Evolutionary conservation across 2,329 filamentous ascomycete genomes (phyloP), one percentile per base, ranked within the genome.

Genomic region (Botrytis porri): DNA sequence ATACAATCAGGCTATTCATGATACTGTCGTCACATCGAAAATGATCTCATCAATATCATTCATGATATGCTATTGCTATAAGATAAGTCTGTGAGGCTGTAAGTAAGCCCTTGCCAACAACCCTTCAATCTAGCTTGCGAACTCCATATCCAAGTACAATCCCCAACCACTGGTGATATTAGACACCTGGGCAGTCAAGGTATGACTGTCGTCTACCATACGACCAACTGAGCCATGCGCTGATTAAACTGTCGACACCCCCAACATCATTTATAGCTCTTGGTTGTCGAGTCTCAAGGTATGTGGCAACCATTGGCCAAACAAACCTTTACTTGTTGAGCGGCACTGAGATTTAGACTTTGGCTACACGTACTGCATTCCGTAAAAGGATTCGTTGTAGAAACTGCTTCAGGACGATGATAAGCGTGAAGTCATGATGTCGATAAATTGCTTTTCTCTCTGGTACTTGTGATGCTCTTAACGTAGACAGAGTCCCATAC

Each of bases 401-500:
- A 54, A 54, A 54, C 64, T 66, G 8, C 45, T 54, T 25, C 41
- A 48, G 32, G 64, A 20, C 29, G 35, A 67, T 41, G 25, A 41
- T 41, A 16, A 12, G 35, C 35, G 32, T 39, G n/a, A 37, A 54
- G 64, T 32, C 45, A 22, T 41, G 14, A 16, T 32, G 65, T 41
- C 25, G 35, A 67, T 57, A 18, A 54, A 39, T n/a, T 35, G 22
- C 37, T 43, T 54, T 67, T 57, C 60, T 37, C 29, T 61, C 39
- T 29, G 14, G 16, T 18, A 14, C 39, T 62, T 41, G 39, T 18
- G 29, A 1, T 9, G n/a, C 48, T n/a, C 45, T 79, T 80, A 88
- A 73, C 87, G 85, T 73, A 91, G 80, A 79, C 90, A 92, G 60
- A 93, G 80, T 1, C 88, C 87, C 90, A 94, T 90, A 10, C 86